A percentile compares a stretch with the other conserved stretches of the same genome.
These are phyloP conservation scores for Trametes meyenii DNA, from an alignment of 768 basidiomycete species.

Conservation along the genomic window DNA sequence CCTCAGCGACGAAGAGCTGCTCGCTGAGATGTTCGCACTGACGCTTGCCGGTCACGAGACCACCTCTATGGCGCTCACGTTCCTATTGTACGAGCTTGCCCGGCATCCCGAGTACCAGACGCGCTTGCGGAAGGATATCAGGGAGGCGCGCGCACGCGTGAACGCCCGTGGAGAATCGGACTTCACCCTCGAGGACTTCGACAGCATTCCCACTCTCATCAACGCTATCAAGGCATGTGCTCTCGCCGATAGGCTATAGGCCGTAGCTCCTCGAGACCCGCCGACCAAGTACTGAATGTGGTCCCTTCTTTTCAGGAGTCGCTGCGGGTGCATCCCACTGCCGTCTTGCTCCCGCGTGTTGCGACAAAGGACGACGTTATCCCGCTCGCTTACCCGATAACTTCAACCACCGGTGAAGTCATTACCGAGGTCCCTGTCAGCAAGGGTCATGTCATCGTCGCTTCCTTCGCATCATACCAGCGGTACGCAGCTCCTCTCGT, in stretches of 20 bases:
- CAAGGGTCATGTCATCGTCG: constrained; percentile 6
- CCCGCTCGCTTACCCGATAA: constrained; percentile 23
- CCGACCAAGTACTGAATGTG: too few relatives aligned
- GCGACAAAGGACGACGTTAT: constrained; percentile 29
- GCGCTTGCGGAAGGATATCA: constrained; percentile 22
- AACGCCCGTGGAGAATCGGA: constrained; percentile 8
- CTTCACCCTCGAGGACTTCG: constrained; percentile 22
- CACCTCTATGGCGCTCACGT: constrained; percentile 17
- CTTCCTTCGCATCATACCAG: constrained; percentile 10
- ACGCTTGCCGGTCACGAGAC: constrained; percentile 24
- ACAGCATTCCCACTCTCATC: constrained; percentile 3
- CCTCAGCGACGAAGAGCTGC: constrained; percentile 21
- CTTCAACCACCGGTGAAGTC: background rate
- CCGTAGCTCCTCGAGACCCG: background rate
- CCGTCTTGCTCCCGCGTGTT: constrained; percentile 22
- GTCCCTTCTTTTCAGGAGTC: constrained; percentile 21
- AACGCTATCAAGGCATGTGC: constrained; percentile 19
- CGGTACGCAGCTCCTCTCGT: constrained; percentile 5
- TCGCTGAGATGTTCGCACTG: constrained; percentile 24
- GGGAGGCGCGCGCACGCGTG: constrained; percentile 3
- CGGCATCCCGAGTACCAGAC: constrained; percentile 13
- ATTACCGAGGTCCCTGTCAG: constrained; percentile 13
- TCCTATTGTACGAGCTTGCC: constrained; percentile 20
- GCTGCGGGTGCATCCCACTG: constrained; percentile 26
- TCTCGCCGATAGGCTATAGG: background rate